Evolutionary conservation across 306 rosid species (phyloP), one percentile per base, ranked within the genome.

Genomic region (Medicago lupulina): DNA sequence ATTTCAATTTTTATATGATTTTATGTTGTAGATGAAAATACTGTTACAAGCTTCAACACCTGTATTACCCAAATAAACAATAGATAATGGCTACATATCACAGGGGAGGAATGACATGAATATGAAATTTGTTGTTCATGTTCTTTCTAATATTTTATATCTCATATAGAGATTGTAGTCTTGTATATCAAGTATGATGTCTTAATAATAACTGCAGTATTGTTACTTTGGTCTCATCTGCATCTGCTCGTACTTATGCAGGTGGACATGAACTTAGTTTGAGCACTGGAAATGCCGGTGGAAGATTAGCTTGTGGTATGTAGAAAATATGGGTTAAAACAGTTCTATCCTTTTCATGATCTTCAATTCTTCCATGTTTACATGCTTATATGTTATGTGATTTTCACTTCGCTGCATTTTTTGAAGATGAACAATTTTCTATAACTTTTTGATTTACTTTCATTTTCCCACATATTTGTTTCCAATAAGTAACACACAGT

Each of bases 261-360:
- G 96, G 96, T 77, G 97, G 94, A 64, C 97, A 92, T 25, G 97
- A 90, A 71, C 97, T 92, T 82, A 88, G 96, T 82, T 81, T 84
- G 81, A 88, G 69, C 79, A 92, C 96, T 58, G 97, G 97, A 50
- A 92, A 92, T 73, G 96, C 97, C 53, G 97, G 96, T 70, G 97
- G 97, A 86, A 90, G 97, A 84, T 79, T 92, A 89, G 97, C 96
- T 70, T 92, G 94, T 66, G 98, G 98, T 92, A 92, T 82, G 93
- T 66, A 34, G 69, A 75, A 40, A 74, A 67, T 23, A 8, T 81
- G 49, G 13, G 61, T 57, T 67, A 19, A 43, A 51, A 78, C 38
- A 28, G 49, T 44, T 62, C 11, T 43, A 66, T 70, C 47, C 6
- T 50, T 80, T 60, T 76, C 53, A 54, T 7, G 23, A 62, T 51